Base-by-base conservation (phyloP, 768 basidiomycete species). In the Dacryopinax spathularia region DNA sequence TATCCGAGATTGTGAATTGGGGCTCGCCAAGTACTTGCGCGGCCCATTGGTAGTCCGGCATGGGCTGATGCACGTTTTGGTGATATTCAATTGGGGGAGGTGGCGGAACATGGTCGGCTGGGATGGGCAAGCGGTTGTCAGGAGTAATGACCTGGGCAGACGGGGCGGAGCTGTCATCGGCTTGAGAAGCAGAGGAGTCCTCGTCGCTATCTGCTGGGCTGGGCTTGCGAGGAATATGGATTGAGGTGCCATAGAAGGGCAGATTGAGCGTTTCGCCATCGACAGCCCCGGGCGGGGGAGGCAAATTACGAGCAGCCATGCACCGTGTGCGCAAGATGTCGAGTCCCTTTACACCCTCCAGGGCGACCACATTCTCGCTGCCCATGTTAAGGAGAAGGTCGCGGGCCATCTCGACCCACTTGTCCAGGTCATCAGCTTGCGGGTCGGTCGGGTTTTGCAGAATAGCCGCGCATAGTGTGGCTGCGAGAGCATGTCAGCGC, bases 351-450 rank as follows among this genome's bases (percentile, higher is more conserved):
- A 56, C 48, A 27, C 48, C 48, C 29, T 56, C 48, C 25, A 56
- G 48, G 25, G 48, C 48, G 48, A 56, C 48, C 25, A 56, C 48
- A 29, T 56, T 56, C 29, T 56, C 48, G 48, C 48, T 56, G 48
- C 48, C 48, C 48, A 56, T 56, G 48, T 56, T 56, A 20, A 56
- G 48, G 25, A 56, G 48, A 15, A 56, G 48, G 48, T 56, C 48
- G 48, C 48, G 48, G 15, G 48, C 48, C 48, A 56, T 56, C 48
- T 56, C 48, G 25, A 56, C 48, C 48, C 48, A 56, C 29, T 56
- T 56, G 48, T 56, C 48, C 25, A 56, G 48, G 25, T 56, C 48
- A 20, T 56, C 48, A 22, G 48, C 48, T 29, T 56, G 48, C 25
- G 48, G 48, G 18, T 56, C 48, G 48, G 48, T 56, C 5, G 48